Base-by-base conservation (phyloP, 1,284 basidiomycete species). In the Austroboletus novae-zelandiae region DNA sequence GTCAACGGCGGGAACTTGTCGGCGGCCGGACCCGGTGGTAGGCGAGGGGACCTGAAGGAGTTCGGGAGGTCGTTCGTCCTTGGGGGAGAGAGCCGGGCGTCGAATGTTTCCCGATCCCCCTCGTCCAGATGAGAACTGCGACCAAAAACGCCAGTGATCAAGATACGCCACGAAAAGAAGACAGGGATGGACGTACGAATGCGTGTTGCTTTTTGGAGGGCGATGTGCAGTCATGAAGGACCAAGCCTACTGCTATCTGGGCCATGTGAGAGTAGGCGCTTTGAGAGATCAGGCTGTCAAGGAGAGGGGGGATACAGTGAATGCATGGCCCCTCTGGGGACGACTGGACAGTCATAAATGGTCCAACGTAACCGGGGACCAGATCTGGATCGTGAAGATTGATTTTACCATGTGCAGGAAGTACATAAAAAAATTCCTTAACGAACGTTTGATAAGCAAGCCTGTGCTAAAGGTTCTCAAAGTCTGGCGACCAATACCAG, bases 51-150 rank as follows among this genome's bases (percentile, higher is more conserved):
- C 73, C 7, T 9, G 25, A 51, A 75, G 71, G 47, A 76, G 66
- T 1, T 72, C 74, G 31, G 61, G 59, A 31, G 57, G 45, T 10
- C 58, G 62, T 13, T 68, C 62, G 30, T 41, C 35, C 29, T 75
- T 70, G 36, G 64, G 65, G 35, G 72, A 70, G 9, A 40, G 50
- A 43, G 74, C 74, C 13, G 74, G 52, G 11, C 68, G 71, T 51
- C 77, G 76, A 46, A 86, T 80, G 67, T 88, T 88, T 23, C 86
- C 86, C 5, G 75, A 64, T 15, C 86, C 86, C 1, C 86, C 85
- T 50, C 86, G 72, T 8, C 85, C 85, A 9, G 80, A 80, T 4
- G 82, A 83, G 53, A 71, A 66, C 77, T 83, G 45, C 3, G 17
- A 35, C 3, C n/a, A 3, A 34, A 7, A 9, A 27, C 25, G 9